Percentiles rank a stretch among this genome's conserved stretches.
Conservation (phyloP, 306 rosid species). For the Sesbania bispinosa region DNA sequence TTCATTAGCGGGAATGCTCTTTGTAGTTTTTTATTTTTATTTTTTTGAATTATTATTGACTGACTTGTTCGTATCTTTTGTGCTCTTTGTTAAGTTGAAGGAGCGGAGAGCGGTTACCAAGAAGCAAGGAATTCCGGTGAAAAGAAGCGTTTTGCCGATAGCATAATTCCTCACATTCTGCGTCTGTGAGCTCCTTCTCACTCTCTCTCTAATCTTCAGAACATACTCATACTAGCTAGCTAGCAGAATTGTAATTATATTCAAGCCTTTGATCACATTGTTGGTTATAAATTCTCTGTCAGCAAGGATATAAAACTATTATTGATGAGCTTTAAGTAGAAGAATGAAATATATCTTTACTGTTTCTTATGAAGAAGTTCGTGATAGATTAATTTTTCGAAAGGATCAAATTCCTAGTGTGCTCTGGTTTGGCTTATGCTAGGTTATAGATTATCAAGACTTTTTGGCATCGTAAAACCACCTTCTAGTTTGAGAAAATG, state of each 20-base stretch:
- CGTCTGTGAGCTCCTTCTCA: slow-evolving; percentile 47
- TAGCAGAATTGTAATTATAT: too few species aligned
- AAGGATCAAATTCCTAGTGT: neutral
- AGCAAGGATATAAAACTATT: too few species aligned
- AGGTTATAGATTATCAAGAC: neutral
- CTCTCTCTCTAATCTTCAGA: neutral
- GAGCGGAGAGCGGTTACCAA: slow-evolving; percentile 21
- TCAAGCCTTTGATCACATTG: too few species aligned
- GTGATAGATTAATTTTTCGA: neutral
- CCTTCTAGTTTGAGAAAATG: neutral
- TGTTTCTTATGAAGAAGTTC: neutral
- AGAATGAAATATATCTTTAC: neutral
- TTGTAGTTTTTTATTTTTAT: neutral
- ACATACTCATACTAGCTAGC: too few species aligned
- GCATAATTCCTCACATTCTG: slow-evolving; percentile 64
- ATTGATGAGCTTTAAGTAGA: too few species aligned
- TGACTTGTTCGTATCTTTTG: neutral
- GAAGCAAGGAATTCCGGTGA: slow-evolving; percentile 13
- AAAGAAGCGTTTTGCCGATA: slow-evolving; percentile 34
- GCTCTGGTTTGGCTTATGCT: neutral
- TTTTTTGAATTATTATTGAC: neutral
- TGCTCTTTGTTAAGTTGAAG: slow-evolving; percentile 7
- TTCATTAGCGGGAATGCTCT: too few species aligned
- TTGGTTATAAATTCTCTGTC: too few species aligned
- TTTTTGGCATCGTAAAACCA: neutral